Percentiles rank a stretch among this genome's conserved stretches.
Evolutionary conservation across 1,139 yeast species (phyloP).

Genomic region (Tardiomyces digboiensis): DNA sequence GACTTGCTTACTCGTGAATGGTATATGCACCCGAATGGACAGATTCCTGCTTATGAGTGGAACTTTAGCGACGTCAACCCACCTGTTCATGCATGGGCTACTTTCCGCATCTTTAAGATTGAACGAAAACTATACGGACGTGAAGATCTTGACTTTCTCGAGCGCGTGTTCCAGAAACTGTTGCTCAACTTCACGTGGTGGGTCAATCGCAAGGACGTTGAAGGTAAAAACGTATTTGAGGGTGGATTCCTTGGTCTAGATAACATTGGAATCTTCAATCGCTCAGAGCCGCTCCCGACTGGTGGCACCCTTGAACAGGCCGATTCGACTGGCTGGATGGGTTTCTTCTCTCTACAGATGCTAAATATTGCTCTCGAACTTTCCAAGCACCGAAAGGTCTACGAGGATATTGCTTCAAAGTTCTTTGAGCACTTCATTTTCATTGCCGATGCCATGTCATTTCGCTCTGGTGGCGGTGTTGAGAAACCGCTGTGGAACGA

Average conservation of each 20-base stretch:
- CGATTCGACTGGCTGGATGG: conserved; percentile 99
- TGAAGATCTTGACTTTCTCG: conserved; percentile 79
- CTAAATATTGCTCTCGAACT: conserved; percentile 87
- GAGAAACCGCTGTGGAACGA: conserved; percentile 76
- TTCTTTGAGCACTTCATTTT: conserved; percentile 90
- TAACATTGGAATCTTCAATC: conserved; percentile 87
- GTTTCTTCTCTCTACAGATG: conserved; percentile 87
- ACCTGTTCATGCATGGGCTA: conserved; percentile 98
- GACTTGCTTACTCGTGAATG: conserved; percentile 88
- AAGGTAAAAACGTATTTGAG: conserved; percentile 87
- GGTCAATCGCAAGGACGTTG: conserved; percentile 89
- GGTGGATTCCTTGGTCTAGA: conserved; percentile 95
- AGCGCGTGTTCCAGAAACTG: conserved; percentile 85
- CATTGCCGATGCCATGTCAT: conserved; percentile 95
- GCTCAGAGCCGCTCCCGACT: conserved; percentile 92
- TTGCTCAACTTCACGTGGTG: conserved; percentile 94
- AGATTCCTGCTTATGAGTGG: conserved; percentile 97
- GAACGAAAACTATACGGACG: conserved; percentile 81
- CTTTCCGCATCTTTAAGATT: conserved; percentile 81
- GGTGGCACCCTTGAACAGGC: conserved; percentile 94
- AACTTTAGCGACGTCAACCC: conserved; percentile 94
- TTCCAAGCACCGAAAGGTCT: conserved; percentile 77
- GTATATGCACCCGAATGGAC: conserved; percentile 99
- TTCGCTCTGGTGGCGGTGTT: conserved; percentile 37
- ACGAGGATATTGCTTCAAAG: conserved; percentile 92